These are phyloP conservation scores for Carex kokanica DNA, from an alignment of 176 grass and related monocot genomes.

Conservation along the genomic window DNA sequence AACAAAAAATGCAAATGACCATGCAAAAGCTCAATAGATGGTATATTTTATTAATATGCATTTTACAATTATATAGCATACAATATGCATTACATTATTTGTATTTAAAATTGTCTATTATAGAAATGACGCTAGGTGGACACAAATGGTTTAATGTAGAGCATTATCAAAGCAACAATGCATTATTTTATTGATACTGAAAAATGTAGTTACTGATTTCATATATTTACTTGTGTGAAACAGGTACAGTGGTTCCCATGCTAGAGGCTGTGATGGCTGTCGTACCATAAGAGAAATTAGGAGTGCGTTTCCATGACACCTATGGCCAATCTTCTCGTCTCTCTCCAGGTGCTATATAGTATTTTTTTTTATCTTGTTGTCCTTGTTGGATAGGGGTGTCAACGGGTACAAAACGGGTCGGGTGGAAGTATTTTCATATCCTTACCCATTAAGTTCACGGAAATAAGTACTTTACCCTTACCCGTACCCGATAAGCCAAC, in stretches of 20 bases:
- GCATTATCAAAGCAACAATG: neutral
- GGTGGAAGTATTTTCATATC: too few relatives aligned
- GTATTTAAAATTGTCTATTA: neutral
- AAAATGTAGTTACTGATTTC: neutral
- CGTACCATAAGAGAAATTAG: slow-evolving; percentile 64
- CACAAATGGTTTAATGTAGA: neutral
- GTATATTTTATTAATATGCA: neutral
- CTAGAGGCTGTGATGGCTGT: slow-evolving; percentile 68
- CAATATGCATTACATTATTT: neutral
- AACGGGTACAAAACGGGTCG: too few relatives aligned
- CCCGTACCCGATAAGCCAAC: too few relatives aligned
- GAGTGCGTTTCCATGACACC: too few relatives aligned
- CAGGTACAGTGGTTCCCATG: slow-evolving; percentile 81
- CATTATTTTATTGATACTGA: neutral
- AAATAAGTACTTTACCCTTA: too few relatives aligned
- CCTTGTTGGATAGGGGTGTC: too few relatives aligned
- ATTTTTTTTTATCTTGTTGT: too few relatives aligned
- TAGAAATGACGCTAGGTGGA: neutral
- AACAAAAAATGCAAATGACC: neutral
- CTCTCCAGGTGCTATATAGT: too few relatives aligned
- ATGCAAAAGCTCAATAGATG: neutral
- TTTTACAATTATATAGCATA: neutral
- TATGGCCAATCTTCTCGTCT: too few relatives aligned
- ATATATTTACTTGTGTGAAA: neutral
- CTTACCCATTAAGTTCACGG: too few relatives aligned